Base-by-base conservation (phyloP, 2,329 filamentous ascomycete species). In the Phoma herbarum region DNA sequence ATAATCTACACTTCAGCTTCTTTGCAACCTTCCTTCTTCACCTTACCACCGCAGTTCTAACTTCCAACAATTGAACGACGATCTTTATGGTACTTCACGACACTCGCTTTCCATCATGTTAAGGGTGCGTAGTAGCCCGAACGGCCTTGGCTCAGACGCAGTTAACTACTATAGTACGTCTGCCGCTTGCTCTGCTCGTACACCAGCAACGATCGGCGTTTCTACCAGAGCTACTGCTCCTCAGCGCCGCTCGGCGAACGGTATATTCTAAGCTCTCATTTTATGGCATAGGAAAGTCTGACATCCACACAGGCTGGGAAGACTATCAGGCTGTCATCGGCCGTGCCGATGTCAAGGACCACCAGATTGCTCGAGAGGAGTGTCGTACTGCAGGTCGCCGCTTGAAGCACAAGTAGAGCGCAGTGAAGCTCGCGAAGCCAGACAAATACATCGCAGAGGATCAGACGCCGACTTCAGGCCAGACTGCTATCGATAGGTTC, bases 361-460 rank as follows among this genome's bases (percentile, higher is more conserved):
- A 31, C 14, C 45, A 20, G 12, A 2, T 16, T 16, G 22, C 23
- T 9, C 25, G n/a, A 1, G 18, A 41, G 4, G 25, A 22, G 11
- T 23, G n/a, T 23, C 23, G 35, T 10, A n/a, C 14, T 28, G 3
- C 18, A 41, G 11, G 20, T 7, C 12, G 43, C 26, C 52, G 44
- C n/a, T 20, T 9, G 7, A 54, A 54, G 43, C 18, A 29, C 25
- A 54, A 26, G 44, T 54, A 44, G 52, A 55, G 44, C 16, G 33
- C 52, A 1, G 52, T 48, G 35, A 43, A 43, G 26, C 35, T 48
- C 7, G 14, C n/a, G 14, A 16, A 5, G 14, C 11, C 16, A 6
- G 20, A 8, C 10, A 14, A 43, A 4, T 10, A 47, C 2, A 20
- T 4, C 5, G 10, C 14, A 8, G 35, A 18, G 5, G 23, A 16